phyloP scores from a whole-genome alignment of 176 grass and related monocot genomes.

The Thalia dealbata region DNA sequence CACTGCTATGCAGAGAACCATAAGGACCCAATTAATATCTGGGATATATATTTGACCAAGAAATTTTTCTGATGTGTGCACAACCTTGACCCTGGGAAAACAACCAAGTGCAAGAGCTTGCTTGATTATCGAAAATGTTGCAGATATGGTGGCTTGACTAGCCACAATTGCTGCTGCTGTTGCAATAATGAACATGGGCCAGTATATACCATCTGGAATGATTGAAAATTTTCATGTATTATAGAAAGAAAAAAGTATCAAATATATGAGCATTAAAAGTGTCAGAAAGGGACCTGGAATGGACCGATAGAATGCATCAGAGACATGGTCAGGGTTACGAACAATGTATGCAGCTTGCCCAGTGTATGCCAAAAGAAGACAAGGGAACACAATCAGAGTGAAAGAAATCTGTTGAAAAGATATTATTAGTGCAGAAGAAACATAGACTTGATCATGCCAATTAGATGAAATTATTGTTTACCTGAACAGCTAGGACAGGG shows the following conservation, averaged over 20 bases:
- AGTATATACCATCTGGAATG: conserved; percentile 70
- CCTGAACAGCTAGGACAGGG: conserved; percentile 93
- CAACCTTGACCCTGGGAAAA: conserved; percentile 87
- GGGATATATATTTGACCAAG: conserved; percentile 98
- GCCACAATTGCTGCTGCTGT: conserved; percentile 86
- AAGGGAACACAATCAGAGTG: conserved; percentile 86
- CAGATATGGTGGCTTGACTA: conserved; percentile 96
- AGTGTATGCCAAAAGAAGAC: conserved; percentile 89
- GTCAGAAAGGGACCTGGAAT: conserved; percentile 67
- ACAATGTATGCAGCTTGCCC: conserved; percentile 92
- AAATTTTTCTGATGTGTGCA: conserved; percentile 97
- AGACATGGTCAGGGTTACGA: conserved; percentile 49
- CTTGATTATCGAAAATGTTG: conserved; percentile 97
- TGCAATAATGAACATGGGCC: conserved; percentile 85
- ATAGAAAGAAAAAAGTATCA: not conserved
- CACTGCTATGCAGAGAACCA: conserved; percentile 83
- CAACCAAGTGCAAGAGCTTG: conserved; percentile 86
- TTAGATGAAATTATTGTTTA: conserved; percentile 20
- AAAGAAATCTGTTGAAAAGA: conserved; percentile 69
- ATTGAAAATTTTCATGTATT: conserved; percentile 17
- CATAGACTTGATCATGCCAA: not conserved
- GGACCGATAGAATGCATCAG: conserved; percentile 77
- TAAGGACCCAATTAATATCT: conserved; percentile 94
- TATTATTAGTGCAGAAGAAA: conserved; percentile 2
- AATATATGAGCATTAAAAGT: conserved; percentile 3